phyloP scores from a whole-genome alignment of 768 basidiomycete genomes.

The Agrocybe praecox region DNA sequence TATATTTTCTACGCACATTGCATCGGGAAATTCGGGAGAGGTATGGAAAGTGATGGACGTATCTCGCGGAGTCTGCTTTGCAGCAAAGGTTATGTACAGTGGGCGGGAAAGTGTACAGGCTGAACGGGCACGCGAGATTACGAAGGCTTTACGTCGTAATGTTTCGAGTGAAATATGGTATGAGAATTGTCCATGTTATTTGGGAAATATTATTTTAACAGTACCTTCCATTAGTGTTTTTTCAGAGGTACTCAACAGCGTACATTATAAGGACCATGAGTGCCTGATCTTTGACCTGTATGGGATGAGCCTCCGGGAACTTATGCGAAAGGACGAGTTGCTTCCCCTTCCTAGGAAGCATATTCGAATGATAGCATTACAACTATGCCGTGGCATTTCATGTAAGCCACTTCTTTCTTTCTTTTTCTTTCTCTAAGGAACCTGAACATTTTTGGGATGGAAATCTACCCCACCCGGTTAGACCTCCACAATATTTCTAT shows the following conservation, averaged over 20 bases:
- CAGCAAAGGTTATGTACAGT: not conserved
- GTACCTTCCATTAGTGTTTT: not conserved
- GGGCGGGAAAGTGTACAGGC: not conserved
- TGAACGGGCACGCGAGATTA: not conserved
- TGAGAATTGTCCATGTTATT: too few species aligned
- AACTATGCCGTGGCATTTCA: not conserved
- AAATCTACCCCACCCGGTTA: too few species aligned
- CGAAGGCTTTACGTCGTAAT: not conserved
- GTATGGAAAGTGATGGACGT: not conserved
- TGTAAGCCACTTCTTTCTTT: not conserved
- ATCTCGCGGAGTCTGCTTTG: not conserved
- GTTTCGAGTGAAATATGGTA: too few species aligned
- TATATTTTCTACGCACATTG: not conserved
- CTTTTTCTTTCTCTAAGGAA: not conserved
- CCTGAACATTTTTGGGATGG: too few species aligned
- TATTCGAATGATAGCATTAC: not conserved
- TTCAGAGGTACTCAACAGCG: not conserved
- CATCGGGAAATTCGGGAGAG: not conserved
- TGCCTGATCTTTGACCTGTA: not conserved
- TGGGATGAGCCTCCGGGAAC: not conserved
- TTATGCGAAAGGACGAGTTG: not conserved
- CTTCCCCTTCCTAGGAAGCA: not conserved
- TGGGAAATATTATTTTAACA: too few species aligned
- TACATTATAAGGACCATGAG: not conserved
- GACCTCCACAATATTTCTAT: not conserved